Evolutionary conservation across 345 rosid species (phyloP).

Genomic region (Acer yangbiense): DNA sequence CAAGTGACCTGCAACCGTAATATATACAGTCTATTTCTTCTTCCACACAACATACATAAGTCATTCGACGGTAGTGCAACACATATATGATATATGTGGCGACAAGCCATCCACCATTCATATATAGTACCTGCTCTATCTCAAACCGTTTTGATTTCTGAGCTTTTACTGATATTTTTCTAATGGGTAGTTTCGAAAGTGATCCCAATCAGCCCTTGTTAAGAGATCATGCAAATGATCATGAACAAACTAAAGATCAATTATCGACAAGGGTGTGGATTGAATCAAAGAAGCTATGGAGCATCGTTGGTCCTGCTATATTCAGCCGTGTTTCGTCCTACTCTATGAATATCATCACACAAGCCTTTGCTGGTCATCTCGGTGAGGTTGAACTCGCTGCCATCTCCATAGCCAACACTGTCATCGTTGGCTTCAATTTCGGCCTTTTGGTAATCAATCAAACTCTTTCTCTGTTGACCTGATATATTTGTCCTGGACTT

Average conservation of each 20-base stretch:
- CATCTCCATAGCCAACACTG: constrained; percentile 67
- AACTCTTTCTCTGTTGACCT: neutral
- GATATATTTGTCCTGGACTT: too few relatives aligned
- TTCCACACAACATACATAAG: too few relatives aligned
- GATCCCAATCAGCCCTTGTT: constrained; percentile 8
- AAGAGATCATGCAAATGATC: neutral
- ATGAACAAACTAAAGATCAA: neutral
- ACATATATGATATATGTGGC: too few relatives aligned
- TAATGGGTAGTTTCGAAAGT: constrained; percentile 8
- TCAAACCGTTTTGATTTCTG: neutral
- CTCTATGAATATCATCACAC: constrained; percentile 62
- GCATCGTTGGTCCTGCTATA: constrained; percentile 67
- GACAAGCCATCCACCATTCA: too few relatives aligned
- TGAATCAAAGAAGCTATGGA: constrained; percentile 67
- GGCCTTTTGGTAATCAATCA: constrained; percentile 53
- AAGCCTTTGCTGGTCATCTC: constrained; percentile 73
- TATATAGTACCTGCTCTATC: neutral
- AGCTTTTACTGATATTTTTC: neutral
- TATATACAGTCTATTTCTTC: too few relatives aligned
- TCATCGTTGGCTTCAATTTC: constrained; percentile 72
- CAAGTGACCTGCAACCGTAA: too few relatives aligned
- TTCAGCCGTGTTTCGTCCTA: constrained; percentile 51
- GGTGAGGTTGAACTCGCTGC: constrained; percentile 68
- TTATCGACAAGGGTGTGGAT: constrained; percentile 35
- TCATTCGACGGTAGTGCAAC: too few relatives aligned